phyloP scores from a whole-genome alignment of 179 eudicot genomes.

The Beta corolliflora region DNA sequence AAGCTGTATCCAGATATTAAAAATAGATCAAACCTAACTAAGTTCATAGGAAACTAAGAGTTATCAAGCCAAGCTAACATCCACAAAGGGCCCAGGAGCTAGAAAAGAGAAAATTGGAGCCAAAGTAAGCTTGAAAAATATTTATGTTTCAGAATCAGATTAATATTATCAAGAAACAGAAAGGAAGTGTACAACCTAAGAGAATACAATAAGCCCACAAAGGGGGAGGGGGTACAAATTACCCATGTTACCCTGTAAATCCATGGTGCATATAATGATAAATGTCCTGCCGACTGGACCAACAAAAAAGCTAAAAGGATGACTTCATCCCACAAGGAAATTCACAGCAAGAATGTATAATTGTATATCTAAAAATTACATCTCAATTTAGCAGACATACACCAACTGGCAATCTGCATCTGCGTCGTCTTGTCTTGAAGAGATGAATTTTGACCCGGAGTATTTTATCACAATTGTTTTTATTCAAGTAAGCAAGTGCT shows the following conservation, averaged over 20 bases:
- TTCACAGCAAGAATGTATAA: no score
- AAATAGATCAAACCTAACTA: not conserved
- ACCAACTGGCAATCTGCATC: not conserved
- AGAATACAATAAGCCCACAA: no score
- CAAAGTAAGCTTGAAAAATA: not conserved
- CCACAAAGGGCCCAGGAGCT: not conserved
- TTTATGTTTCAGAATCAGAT: not conserved
- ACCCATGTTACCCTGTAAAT: not conserved
- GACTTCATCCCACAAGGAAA: no score
- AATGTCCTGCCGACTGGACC: not conserved
- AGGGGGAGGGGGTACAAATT: not conserved
- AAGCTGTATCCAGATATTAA: not conserved
- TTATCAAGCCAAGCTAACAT: not conserved
- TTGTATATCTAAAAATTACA: no score
- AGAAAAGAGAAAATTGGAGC: not conserved
- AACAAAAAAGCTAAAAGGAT: not conserved
- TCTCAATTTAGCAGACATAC: not conserved
- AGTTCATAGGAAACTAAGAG: not conserved
- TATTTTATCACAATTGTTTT: not conserved
- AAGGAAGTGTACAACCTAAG: not conserved
- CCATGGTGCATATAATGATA: not conserved
- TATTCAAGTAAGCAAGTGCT: conserved; percentile 1
- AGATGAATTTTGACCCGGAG: not conserved
- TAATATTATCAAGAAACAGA: not conserved
- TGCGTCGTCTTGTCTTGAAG: not conserved